phyloP scores from a whole-genome alignment of 768 basidiomycete genomes.

The Hydnum rufescens region DNA sequence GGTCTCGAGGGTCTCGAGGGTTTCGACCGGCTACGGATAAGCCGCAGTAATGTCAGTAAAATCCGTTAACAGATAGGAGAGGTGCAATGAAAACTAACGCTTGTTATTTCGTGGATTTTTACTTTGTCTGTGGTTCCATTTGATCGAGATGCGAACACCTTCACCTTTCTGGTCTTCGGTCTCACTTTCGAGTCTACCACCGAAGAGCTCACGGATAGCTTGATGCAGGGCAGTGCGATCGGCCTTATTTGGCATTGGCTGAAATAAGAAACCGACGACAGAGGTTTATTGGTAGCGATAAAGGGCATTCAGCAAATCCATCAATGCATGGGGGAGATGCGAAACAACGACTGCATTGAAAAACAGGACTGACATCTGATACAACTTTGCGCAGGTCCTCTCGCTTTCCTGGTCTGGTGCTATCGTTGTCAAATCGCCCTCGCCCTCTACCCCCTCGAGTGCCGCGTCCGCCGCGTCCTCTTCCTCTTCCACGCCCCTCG shows the following conservation, averaged over 20 bases:
- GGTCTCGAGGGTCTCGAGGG: not conserved
- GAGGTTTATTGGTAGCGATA: not conserved
- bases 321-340: slow-evolving; percentile 11
- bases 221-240: slow-evolving; percentile 69
- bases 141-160: slow-evolving; percentile 60
- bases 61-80: no score
- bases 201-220: slow-evolving; percentile 58
- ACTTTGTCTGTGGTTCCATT: slow-evolving; percentile 46
- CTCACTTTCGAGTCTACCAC: slow-evolving; percentile 68
- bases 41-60: no score
- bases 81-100: no score
- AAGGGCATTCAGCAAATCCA: not conserved
- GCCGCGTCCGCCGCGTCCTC: slow-evolving; percentile 25
- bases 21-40: not conserved
- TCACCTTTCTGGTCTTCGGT: slow-evolving; percentile 23
- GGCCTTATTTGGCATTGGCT: slow-evolving; percentile 73
- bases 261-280: slow-evolving; percentile 5
- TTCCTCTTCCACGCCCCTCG: slow-evolving; percentile 8
- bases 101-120: no score
- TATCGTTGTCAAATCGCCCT: no score
- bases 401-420: slow-evolving; percentile 25
- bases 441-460: slow-evolving; percentile 20
- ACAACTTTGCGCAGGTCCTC: slow-evolving; percentile 58
- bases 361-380: slow-evolving; percentile 45
- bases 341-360: slow-evolving; percentile 1